Evolutionary conservation across 2,329 filamentous ascomycete genomes (phyloP), one percentile per base, ranked within the genome.

Genomic region (Neonectria hederae): DNA sequence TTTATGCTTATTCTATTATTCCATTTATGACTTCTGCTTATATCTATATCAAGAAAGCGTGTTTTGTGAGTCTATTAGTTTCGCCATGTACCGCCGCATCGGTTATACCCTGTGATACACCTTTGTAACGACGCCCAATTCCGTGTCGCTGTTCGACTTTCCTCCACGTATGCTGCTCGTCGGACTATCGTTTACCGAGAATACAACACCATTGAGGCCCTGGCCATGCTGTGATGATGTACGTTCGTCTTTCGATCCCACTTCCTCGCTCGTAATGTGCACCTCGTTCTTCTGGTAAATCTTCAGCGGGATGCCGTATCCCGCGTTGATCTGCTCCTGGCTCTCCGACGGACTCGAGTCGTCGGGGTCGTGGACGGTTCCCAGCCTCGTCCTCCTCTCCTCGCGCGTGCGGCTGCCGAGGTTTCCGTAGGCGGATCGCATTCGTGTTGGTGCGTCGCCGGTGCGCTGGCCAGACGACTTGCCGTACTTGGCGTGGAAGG

Each of bases 201-300:
- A 68, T 0, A 46, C 19, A 8, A 45, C 40, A 0, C 62, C 66
- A 4, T 60, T 46, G 0, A 59, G 13, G 0, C 62, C 58, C 0
- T 63, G 58, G 0, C 35, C 35, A 0, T 65, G 64, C n/a, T n/a
- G n/a, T 0, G 67, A 54, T 0, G 70, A 60, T 8, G 2, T n/a
- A 1, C 64, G 46, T 1, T 63, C 48, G 0, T 54, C 61, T 9
- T 58, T 58, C 1, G 55, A 9, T 0, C 48, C 54, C 0, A 63
- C 8, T 7, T 69, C 63, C 5, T 72, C 65, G 0, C 66, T 67
- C 0, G 72, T 74, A 10, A 81, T 62, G 32, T 73, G 70, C 0
- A 80, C 71, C 32, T 81, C 78, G 46, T 77, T 77, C 14, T 76
- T 76, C 65, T 77, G 78, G 42, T 79, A 80, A 17, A 80, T 80